A percentile compares a stretch with the other conserved stretches of the same genome.
phyloP scores from a whole-genome alignment of 2,329 filamentous ascomycete species.

The Diaporthe caulivora region DNA sequence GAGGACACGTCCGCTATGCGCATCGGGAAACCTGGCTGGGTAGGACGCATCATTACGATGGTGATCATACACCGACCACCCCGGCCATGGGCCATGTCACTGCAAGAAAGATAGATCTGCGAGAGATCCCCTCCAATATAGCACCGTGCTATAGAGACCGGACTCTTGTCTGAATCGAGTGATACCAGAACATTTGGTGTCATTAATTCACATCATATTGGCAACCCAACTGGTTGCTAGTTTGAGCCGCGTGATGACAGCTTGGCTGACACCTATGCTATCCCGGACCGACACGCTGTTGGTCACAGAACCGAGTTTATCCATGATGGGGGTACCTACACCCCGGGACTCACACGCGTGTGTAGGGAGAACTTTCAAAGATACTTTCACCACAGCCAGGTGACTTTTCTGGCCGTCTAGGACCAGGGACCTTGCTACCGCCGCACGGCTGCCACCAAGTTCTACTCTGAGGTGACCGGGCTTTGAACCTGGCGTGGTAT shows the following conservation, averaged over 20 bases:
- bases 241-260: slow-evolving; percentile 27
- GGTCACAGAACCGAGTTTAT: slow-evolving; percentile 25
- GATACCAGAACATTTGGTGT: neutral
- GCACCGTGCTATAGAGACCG: neutral
- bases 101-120: slow-evolving; percentile 21
- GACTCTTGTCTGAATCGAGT: slow-evolving; percentile 2
- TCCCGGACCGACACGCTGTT: slow-evolving; percentile 23
- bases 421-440: slow-evolving; percentile 5
- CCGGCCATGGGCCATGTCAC: slow-evolving; percentile 1
- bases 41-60: slow-evolving; percentile 19
- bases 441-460: slow-evolving; percentile 11
- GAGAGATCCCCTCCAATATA: slow-evolving; percentile 14
- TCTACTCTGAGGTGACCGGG: slow-evolving; percentile 7
- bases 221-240: slow-evolving; percentile 4
- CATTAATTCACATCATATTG: slow-evolving; percentile 1
- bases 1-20: slow-evolving; percentile 2
- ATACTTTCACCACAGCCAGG: slow-evolving; percentile 13
- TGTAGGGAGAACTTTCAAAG: neutral
- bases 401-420: slow-evolving; percentile 18
- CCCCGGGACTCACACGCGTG: neutral
- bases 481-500: slow-evolving; percentile 18
- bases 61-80: slow-evolving; percentile 24
- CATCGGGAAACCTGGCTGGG: slow-evolving; percentile 1
- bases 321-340: slow-evolving; percentile 14
- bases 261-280: slow-evolving; percentile 27